Evolutionary conservation across 768 basidiomycete genomes (phyloP).

Genomic region (Tremella mesenterica): DNA sequence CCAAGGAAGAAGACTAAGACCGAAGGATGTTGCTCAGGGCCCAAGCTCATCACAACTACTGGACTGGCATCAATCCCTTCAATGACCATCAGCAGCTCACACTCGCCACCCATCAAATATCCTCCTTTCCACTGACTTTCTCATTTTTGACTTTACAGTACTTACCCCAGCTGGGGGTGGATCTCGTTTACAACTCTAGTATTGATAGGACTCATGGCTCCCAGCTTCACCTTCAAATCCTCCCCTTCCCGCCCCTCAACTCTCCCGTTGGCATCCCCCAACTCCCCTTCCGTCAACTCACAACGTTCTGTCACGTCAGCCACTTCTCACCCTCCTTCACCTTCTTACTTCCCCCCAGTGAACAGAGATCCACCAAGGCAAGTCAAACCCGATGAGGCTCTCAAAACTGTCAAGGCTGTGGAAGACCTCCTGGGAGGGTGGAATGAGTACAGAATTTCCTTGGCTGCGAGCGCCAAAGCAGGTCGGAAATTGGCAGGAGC

Average conservation of each 20-base stretch:
- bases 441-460: slow-evolving; percentile 17
- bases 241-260: slow-evolving; percentile 1
- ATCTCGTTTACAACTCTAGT: no score
- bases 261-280: slow-evolving; percentile 1
- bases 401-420: slow-evolving; percentile 9
- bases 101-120: no score
- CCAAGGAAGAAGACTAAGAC: no score
- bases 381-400: slow-evolving; percentile 9
- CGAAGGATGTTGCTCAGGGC: no score
- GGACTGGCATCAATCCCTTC: no score
- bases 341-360: background rate
- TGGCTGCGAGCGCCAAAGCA: slow-evolving; percentile 8
- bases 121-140: no score
- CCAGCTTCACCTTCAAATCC: slow-evolving; percentile 1
- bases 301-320: background rate
- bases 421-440: slow-evolving; percentile 14
- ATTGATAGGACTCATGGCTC: slow-evolving; percentile 2
- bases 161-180: no score
- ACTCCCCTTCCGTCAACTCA: background rate
- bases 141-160: no score
- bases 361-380: background rate
- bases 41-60: no score
- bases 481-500: slow-evolving; percentile 12
- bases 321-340: background rate
- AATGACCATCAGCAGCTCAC: no score